These are phyloP conservation scores for Colletotrichum tanaceti DNA, from an alignment of 2,329 filamentous ascomycete species.

Conservation along the genomic window DNA sequence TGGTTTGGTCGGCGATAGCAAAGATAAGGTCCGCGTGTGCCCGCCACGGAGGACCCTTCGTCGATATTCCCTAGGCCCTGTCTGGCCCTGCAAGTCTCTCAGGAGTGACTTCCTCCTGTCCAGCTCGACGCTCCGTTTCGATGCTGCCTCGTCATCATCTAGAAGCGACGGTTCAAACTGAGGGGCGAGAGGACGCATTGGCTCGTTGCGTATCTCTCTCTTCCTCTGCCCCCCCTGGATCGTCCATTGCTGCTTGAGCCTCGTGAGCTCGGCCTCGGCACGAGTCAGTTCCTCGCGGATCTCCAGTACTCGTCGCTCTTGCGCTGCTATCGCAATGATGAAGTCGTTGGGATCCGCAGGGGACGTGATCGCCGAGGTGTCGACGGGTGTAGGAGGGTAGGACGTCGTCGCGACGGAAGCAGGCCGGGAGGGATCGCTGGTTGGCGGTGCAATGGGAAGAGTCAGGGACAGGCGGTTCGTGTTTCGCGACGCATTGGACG, in stretches of 20 bases:
- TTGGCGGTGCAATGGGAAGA: constrained; percentile 69
- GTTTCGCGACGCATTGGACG: constrained; percentile 64
- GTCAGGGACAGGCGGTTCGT: constrained; percentile 71
- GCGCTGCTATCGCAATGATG: constrained; percentile 89
- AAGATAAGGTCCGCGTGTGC: constrained; percentile 75
- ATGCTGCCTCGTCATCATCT: constrained; percentile 52
- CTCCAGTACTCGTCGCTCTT: constrained; percentile 91
- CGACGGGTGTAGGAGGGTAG: constrained; percentile 63
- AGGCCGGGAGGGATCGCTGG: constrained; percentile 63
- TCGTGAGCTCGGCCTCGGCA: constrained; percentile 81
- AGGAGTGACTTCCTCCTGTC: constrained; percentile 79
- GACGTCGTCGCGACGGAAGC: constrained; percentile 60
- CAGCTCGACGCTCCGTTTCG: constrained; percentile 67
- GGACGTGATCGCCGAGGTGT: constrained; percentile 56
- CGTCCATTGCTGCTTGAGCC: constrained; percentile 87
- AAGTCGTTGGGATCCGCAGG: constrained; percentile 73
- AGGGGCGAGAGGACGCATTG: constrained; percentile 53
- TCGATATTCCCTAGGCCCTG: constrained; percentile 55
- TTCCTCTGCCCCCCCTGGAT: constrained; percentile 81
- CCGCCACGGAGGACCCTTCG: constrained; percentile 77
- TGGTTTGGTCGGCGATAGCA: constrained; percentile 77
- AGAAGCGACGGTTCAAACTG: constrained; percentile 46
- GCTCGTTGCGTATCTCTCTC: constrained; percentile 72
- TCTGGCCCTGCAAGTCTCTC: constrained; percentile 54
- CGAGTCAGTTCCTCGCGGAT: constrained; percentile 87